Evolutionary conservation across 148 eudicot species (phyloP).

Genomic region (Simmondsia chinensis): DNA sequence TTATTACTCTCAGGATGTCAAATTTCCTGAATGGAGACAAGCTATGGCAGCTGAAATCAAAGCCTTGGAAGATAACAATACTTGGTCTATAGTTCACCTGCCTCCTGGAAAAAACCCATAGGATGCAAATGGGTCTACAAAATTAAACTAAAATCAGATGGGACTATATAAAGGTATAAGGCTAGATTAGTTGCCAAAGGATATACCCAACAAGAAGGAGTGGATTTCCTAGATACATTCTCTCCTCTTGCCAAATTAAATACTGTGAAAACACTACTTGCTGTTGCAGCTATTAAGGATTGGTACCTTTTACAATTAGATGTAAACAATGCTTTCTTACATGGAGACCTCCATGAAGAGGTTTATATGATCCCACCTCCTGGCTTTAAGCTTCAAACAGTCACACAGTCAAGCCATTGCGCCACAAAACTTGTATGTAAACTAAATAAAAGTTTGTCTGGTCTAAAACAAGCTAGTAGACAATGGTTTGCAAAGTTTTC

Average conservation of each 20-base stretch:
- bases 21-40: not conserved
- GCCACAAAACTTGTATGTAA: too few species aligned
- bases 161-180: not conserved
- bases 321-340: too few species aligned
- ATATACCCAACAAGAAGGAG: not conserved
- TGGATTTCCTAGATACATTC: not conserved
- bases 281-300: not conserved
- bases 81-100: not conserved
- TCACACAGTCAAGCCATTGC: too few species aligned
- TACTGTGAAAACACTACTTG: not conserved
- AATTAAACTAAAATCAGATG: not conserved
- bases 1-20: not conserved
- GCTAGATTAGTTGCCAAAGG: not conserved
- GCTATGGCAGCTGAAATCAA: not conserved
- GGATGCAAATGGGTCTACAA: slow-evolving; percentile 1
- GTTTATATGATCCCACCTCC: too few species aligned
- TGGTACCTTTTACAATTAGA: too few species aligned
- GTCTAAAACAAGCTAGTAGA: too few species aligned
- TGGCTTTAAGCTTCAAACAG: too few species aligned
- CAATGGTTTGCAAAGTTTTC: not conserved
- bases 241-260: too few species aligned
- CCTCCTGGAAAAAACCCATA: not conserved
- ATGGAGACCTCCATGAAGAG: too few species aligned
- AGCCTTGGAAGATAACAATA: not conserved
- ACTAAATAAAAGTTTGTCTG: too few species aligned